Percentiles rank a stretch among this genome's conserved stretches.
Conservation (phyloP, 805 yeast genomes). For the Schizosaccharomyces lindneri region DNA sequence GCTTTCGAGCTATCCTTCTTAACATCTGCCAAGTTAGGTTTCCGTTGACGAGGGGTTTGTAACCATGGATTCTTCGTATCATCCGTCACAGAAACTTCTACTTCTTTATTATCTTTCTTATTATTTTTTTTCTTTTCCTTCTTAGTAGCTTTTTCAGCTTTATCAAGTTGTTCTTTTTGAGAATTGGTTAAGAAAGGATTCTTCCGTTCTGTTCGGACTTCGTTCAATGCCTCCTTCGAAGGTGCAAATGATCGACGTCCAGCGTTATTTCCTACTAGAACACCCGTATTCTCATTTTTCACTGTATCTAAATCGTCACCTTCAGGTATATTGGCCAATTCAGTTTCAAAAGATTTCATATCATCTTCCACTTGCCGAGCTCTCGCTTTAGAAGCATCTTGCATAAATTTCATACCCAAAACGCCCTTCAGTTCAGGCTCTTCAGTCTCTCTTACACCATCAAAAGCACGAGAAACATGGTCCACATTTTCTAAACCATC, state of each 20-base stretch:
- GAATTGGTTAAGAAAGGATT: not conserved
- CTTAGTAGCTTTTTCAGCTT: not conserved
- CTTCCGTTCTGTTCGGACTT: not conserved
- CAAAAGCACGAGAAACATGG: constrained; percentile 4
- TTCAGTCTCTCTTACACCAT: not conserved
- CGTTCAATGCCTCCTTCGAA: not conserved
- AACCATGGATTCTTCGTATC: not conserved
- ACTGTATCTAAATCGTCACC: not conserved
- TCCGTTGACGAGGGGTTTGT: not conserved
- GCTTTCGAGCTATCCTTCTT: not conserved
- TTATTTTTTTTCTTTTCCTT: not conserved
- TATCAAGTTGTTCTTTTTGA: not conserved
- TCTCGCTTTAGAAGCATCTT: constrained; percentile 46
- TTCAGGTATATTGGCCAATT: constrained; percentile 5
- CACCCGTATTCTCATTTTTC: constrained; percentile 5
- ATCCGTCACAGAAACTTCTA: not conserved
- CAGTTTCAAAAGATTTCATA: constrained; percentile 3
- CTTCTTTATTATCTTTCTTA: not conserved
- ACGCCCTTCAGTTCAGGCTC: constrained; percentile 36
- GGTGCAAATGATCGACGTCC: not conserved
- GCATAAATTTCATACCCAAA: constrained; percentile 87
- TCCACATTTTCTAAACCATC: constrained; percentile 6
- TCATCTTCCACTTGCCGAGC: constrained; percentile 12
- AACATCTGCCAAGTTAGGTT: not conserved
- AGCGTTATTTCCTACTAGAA: not conserved